Percentiles rank a stretch among this genome's conserved stretches.
Conservation (phyloP, 2,329 filamentous ascomycete species). For the Colletotrichum salicis region DNA sequence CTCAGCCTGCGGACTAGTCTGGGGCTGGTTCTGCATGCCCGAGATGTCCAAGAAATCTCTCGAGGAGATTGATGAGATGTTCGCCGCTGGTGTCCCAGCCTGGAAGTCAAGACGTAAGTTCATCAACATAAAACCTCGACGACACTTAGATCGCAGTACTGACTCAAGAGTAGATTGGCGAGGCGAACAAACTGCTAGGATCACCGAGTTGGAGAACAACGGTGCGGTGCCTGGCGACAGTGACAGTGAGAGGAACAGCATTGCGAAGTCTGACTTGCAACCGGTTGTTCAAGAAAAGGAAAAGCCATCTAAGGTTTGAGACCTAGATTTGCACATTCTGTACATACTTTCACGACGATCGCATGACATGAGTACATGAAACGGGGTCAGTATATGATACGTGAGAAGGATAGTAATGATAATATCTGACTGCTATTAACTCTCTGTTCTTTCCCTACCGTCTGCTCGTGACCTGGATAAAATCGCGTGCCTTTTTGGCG, state of each 20-base stretch:
- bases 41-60: constrained; percentile 30
- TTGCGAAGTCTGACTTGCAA: constrained; percentile 4
- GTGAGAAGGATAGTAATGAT: constrained; percentile 6
- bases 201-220: constrained; percentile 26
- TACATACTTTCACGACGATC: background rate
- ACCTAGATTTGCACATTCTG: background rate
- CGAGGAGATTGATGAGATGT: constrained; percentile 33
- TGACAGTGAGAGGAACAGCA: constrained; percentile 15
- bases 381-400: background rate
- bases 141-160: background rate
- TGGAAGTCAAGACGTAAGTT: constrained; percentile 33
- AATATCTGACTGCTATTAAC: constrained; percentile 3
- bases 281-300: constrained; percentile 8
- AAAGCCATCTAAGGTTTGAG: constrained; percentile 9
- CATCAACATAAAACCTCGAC: background rate
- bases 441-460: background rate
- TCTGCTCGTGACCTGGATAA: background rate
- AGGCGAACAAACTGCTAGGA: constrained; percentile 19
- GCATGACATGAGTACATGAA: background rate
- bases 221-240: constrained; percentile 9
- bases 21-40: constrained; percentile 30
- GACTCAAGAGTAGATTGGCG: constrained; percentile 6
- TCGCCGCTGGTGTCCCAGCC: constrained; percentile 24
- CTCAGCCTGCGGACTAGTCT: constrained; percentile 19
- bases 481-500: background rate